Evolutionary conservation across 257 asterid genomes (phyloP).

Genomic region (Lithospermum erythrorhizon): DNA sequence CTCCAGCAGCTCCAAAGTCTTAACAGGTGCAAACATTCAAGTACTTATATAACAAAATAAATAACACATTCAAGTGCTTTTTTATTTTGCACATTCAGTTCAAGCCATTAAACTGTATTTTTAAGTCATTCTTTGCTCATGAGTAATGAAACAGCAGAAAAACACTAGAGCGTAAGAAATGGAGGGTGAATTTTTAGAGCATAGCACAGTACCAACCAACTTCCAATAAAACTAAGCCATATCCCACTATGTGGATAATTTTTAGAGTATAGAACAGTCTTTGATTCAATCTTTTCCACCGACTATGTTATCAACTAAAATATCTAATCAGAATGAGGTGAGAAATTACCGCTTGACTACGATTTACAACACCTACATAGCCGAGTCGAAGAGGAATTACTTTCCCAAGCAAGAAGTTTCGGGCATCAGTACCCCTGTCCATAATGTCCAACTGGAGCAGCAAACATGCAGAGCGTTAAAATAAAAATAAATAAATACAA

Average conservation of each 20-base stretch:
- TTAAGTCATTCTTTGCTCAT: no score
- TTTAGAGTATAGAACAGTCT: no score
- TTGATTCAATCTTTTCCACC: neutral
- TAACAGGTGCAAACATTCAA: no score
- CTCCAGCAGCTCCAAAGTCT: no score
- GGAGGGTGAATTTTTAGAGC: neutral
- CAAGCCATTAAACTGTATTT: neutral
- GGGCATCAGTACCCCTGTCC: slow-evolving; percentile 84
- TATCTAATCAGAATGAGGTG: neutral
- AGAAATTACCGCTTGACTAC: slow-evolving; percentile 62
- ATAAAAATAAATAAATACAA: no score
- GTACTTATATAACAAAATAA: neutral
- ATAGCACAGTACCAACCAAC: no score
- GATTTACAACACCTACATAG: slow-evolving; percentile 69
- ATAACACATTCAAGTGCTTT: neutral
- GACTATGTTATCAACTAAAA: neutral
- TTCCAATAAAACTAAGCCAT: no score
- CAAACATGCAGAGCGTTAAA: slow-evolving; percentile 4
- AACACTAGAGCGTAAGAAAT: neutral
- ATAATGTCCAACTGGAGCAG: slow-evolving; percentile 63
- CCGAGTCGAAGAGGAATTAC: slow-evolving; percentile 81
- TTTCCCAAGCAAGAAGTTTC: slow-evolving; percentile 71
- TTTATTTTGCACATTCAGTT: neutral
- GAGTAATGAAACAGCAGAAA: no score
- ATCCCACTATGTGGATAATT: no score